A percentile compares a stretch with the other conserved stretches of the same genome.
Evolutionary conservation across 2,329 filamentous ascomycete species (phyloP).

Genomic region (Botrytis cinerea): DNA sequence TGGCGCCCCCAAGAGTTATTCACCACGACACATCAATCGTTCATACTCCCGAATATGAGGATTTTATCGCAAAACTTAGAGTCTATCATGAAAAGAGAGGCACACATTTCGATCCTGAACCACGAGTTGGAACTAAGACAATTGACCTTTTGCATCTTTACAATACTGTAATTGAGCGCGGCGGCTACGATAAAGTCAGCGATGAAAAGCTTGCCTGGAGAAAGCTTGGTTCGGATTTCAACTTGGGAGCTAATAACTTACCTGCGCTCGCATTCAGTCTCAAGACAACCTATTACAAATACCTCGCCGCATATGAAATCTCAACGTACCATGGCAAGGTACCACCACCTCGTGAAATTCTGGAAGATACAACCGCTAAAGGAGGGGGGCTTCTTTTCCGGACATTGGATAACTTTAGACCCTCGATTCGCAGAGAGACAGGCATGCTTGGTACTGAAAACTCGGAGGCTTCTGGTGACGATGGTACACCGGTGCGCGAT

Average conservation of each 20-base stretch:
- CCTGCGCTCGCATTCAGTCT: slow-evolving; percentile 83
- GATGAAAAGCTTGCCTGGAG: slow-evolving; percentile 86
- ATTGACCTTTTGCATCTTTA: slow-evolving; percentile 79
- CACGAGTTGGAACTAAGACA: slow-evolving; percentile 74
- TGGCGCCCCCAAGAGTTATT: slow-evolving; percentile 36
- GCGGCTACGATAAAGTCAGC: slow-evolving; percentile 84
- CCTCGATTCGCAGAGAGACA: slow-evolving; percentile 46
- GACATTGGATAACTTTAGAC: slow-evolving; percentile 74
- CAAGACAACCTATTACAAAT: slow-evolving; percentile 88
- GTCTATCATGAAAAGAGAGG: slow-evolving; percentile 78
- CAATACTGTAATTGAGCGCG: slow-evolving; percentile 72
- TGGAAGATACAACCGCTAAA: slow-evolving; percentile 77
- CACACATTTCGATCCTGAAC: slow-evolving; percentile 76
- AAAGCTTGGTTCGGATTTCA: slow-evolving; percentile 71
- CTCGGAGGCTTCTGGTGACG: slow-evolving; percentile 60
- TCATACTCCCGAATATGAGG: slow-evolving; percentile 69
- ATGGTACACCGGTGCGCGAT: slow-evolving; percentile 59
- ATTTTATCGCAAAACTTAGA: slow-evolving; percentile 73
- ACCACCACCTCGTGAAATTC: slow-evolving; percentile 82
- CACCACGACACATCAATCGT: slow-evolving; percentile 30
- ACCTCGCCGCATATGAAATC: slow-evolving; percentile 85
- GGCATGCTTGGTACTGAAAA: slow-evolving; percentile 54
- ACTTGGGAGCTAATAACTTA: slow-evolving; percentile 72
- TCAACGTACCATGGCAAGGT: slow-evolving; percentile 74
- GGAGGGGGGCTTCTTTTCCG: slow-evolving; percentile 77